Evolutionary conservation across 2,329 filamentous ascomycete species (phyloP), one percentile per base, ranked within the genome.

Genomic region (Exophiala dermatitidis): DNA sequence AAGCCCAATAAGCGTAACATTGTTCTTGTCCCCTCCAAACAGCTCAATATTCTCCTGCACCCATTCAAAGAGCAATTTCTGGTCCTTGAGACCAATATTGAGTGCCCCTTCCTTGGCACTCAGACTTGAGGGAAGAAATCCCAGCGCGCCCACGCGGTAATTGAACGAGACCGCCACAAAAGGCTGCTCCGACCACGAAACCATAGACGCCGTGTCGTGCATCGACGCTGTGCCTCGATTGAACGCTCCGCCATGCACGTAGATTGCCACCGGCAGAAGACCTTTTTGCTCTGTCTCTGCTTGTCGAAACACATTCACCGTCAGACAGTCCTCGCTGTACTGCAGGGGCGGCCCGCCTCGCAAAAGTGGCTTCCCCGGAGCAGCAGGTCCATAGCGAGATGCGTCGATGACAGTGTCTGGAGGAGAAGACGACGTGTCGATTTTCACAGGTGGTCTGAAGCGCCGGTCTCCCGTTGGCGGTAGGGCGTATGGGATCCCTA

Each of bases 151-250:
- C 7, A 74, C 62, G 5, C 72, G 66, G 46, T 74, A 74, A 47
- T 74, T 72, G 46, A 74, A 67, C 26, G 68, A 67, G 1, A 76
- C 71, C 19, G 71, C 69, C 6, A 75, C 66, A 2, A 74, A 64
- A 0, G 72, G 71, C 36, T 0, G 73, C 73, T 29, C 71, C 66
- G 0, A 62, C 63, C 1, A 75, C 66, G 8, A 73, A 9, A 84
- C 77, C 68, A 86, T 80, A 34, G 78, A 78, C 0, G 74, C 76
- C 57, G 84, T 79, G 63, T 86, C 77, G 52, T 84, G 74, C 69
- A 78, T 61, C 36, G 12, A n/a, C 10, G 42, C 37, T n/a, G 29
- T 48, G n/a, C 60, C 60, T n/a, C 52, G 37, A 30, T 48, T 50
- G 51, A 60, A 60, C 9, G 41, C 41, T 38, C 40, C 52, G 67